Evolutionary conservation across 1,284 basidiomycete species (phyloP).

Genomic region (Cutaneotrichosporon cutaneum): DNA sequence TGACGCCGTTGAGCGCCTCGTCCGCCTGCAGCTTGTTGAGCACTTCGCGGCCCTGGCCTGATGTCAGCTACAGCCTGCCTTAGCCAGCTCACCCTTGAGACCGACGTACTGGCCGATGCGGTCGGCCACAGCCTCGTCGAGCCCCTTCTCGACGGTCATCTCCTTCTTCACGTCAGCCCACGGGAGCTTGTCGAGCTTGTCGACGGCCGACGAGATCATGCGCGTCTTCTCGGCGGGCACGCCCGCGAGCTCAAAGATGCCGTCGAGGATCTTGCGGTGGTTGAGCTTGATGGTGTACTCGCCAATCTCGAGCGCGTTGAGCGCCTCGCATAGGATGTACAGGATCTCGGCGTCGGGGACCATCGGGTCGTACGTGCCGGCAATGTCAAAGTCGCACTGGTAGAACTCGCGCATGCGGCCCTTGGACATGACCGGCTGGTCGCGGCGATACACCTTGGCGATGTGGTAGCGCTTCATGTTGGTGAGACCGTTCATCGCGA

Average conservation of each 20-base stretch:
- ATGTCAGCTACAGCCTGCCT: conserved; percentile 3
- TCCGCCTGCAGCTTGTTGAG: conserved; percentile 74
- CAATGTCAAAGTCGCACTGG: conserved; percentile 97
- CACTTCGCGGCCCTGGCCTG: conserved; percentile 64
- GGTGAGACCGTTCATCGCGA: conserved; percentile 87
- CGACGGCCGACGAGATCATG: conserved; percentile 93
- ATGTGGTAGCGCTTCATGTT: conserved; percentile 90
- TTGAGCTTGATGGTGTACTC: conserved; percentile 97
- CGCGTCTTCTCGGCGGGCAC: conserved; percentile 89
- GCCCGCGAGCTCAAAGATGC: conserved; percentile 94
- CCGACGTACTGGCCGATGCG: conserved; percentile 96
- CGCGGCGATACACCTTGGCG: conserved; percentile 94
- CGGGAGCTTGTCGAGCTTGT: conserved; percentile 95
- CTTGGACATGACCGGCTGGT: conserved; percentile 97
- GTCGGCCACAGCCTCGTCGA: conserved; percentile 81
- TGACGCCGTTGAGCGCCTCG: conserved; percentile 65
- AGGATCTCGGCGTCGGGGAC: conserved; percentile 94
- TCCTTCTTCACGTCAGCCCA: conserved; percentile 94
- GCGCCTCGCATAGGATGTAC: conserved; percentile 75
- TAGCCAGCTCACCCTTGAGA: conserved; percentile 67
- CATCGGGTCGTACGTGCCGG: conserved; percentile 93
- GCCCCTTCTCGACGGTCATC: conserved; percentile 93
- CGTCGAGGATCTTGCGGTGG: conserved; percentile 95
- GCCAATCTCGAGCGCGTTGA: conserved; percentile 81
- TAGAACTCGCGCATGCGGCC: conserved; percentile 98